A percentile compares a stretch with the other conserved stretches of the same genome.
These are phyloP conservation scores for Capniomyces stellatus DNA, from an alignment of 371 early-diverging fungal genomes.

Conservation along the genomic window DNA sequence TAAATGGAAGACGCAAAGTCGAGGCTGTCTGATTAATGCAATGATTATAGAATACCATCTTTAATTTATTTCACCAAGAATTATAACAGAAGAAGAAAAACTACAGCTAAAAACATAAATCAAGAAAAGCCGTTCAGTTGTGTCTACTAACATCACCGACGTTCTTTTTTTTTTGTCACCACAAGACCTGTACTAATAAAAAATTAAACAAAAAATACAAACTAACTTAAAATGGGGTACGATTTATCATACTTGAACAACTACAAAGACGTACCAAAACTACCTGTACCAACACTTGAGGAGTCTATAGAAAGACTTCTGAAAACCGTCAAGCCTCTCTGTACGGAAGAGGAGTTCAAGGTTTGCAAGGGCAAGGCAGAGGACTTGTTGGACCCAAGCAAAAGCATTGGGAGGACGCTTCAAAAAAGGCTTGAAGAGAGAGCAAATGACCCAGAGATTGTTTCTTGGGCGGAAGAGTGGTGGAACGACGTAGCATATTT, in stretches of 20 bases:
- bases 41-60: too few relatives aligned
- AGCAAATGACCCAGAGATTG: slow-evolving; percentile 6
- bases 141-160: too few relatives aligned
- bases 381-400: slow-evolving; percentile 37
- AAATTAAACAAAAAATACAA: too few relatives aligned
- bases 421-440: slow-evolving; percentile 60
- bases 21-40: too few relatives aligned
- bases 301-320: slow-evolving; percentile 70
- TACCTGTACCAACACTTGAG: slow-evolving; percentile 74
- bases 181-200: too few relatives aligned
- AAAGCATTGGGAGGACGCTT: slow-evolving; percentile 42
- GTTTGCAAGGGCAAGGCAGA: slow-evolving; percentile 49
- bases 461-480: slow-evolving; percentile 26
- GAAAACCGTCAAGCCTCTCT: slow-evolving; percentile 51
- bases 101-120: too few relatives aligned
- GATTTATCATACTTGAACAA: neutral
- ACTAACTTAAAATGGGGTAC: too few relatives aligned
- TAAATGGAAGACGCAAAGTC: too few relatives aligned
- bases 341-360: slow-evolving; percentile 47
- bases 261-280: slow-evolving; percentile 37
- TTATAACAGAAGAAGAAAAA: too few relatives aligned
- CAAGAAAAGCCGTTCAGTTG: too few relatives aligned
- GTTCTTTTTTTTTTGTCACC: too few relatives aligned
- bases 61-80: too few relatives aligned
- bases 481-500: slow-evolving; percentile 32